Evolutionary conservation across 148 eudicot genomes (phyloP).

Genomic region (Linanthus parryae): DNA sequence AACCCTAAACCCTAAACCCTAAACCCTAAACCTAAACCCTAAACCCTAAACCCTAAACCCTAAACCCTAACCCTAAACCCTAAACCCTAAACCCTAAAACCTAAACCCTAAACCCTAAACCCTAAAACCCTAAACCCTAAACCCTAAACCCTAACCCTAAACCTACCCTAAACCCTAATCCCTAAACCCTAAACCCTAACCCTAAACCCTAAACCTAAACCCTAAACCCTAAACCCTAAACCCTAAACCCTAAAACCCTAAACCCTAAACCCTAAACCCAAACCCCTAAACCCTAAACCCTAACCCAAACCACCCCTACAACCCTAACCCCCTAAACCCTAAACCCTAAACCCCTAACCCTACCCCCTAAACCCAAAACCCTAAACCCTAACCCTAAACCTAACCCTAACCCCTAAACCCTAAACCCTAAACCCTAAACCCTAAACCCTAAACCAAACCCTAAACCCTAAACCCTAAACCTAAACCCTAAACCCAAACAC

Average conservation of each 20-base stretch:
- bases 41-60: neutral
- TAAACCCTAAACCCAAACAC: neutral
- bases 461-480: conserved; percentile 7
- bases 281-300: conserved; percentile 3
- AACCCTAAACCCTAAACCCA: conserved; percentile 5
- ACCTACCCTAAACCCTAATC: neutral
- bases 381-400: neutral
- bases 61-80: neutral
- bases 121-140: neutral
- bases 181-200: conserved; percentile 2
- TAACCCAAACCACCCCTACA: neutral
- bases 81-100: neutral
- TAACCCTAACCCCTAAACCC: conserved; percentile 6
- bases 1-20: neutral
- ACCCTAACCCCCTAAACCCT: neutral
- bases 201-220: conserved; percentile 2
- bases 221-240: conserved; percentile 5
- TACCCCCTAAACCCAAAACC: conserved; percentile 3
- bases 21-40: neutral
- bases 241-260: neutral
- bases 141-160: conserved; percentile 2
- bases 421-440: conserved; percentile 7
- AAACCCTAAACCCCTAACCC: conserved; percentile 5
- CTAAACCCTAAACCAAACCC: conserved; percentile 5
- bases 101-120: neutral